Conservation (phyloP, 192 early-diverging fungal genomes). For the Gonapodya sp. region DNA sequence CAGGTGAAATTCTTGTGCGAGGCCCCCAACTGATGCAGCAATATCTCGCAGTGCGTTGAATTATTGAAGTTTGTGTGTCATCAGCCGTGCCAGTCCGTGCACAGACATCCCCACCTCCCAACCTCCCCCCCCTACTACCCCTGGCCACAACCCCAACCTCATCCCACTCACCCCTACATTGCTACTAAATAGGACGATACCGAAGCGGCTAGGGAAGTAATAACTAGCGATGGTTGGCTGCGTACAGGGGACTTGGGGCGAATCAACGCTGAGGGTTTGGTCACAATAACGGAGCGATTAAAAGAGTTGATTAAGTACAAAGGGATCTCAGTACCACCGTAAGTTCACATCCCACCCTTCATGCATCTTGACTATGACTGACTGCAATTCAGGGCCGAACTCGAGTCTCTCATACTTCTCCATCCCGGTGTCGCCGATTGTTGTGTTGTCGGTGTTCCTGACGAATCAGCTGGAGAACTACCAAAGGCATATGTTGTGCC, state of each 20-base stretch:
- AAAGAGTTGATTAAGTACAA: not conserved
- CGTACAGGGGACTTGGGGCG: slow-evolving; percentile 5
- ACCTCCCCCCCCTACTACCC: too few species aligned
- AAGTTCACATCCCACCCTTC: not conserved
- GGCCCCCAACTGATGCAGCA: not conserved
- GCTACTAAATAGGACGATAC: not conserved
- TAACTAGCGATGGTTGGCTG: not conserved
- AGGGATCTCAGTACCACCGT: not conserved
- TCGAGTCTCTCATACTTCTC: not conserved
- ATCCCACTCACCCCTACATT: too few species aligned
- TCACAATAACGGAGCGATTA: not conserved
- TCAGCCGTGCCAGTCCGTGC: too few species aligned
- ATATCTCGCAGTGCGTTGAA: not conserved
- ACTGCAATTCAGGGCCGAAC: not conserved
- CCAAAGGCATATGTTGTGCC: slow-evolving; percentile 6
- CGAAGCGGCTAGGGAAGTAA: not conserved
- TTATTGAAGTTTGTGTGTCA: too few species aligned
- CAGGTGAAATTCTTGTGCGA: not conserved
- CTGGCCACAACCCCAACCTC: too few species aligned
- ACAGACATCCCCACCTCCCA: too few species aligned
- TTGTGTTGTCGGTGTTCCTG: not conserved
- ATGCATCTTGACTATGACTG: not conserved
- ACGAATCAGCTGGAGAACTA: not conserved
- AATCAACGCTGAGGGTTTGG: not conserved
- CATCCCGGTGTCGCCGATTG: slow-evolving; percentile 5